Conservation (phyloP, 2,329 filamentous ascomycete species). For the Orbilia brochopaga region DNA sequence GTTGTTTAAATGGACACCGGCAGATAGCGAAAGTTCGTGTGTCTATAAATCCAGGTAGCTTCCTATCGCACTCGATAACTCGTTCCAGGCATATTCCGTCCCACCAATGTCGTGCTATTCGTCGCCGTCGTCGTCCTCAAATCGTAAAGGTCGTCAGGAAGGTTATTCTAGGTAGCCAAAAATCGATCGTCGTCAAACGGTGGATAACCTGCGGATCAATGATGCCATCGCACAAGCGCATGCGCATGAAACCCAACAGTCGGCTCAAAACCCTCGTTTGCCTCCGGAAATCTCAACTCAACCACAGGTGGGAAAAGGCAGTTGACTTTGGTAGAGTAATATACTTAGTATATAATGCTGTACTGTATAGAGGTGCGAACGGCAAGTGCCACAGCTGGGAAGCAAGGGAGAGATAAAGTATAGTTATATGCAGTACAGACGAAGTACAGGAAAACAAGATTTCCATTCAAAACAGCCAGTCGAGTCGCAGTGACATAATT, state of each 20-base stretch:
- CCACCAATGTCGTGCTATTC: not conserved
- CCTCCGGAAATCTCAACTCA: no score
- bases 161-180: not conserved
- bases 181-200: not conserved
- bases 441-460: conserved; percentile 18
- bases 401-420: conserved; percentile 6
- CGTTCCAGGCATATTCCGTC: not conserved
- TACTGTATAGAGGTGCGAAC: no score
- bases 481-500: conserved; percentile 41
- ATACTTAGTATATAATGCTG: no score
- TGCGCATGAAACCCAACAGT: not conserved
- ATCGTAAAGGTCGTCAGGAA: no score
- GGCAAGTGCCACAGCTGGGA: no score
- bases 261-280: no score
- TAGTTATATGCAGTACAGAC: no score
- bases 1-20: not conserved
- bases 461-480: conserved; percentile 3
- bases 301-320: no score
- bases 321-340: no score
- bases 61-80: not conserved
- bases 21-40: not conserved
- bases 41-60: not conserved
- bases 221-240: not conserved
- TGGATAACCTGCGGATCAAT: not conserved
- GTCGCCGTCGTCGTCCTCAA: not conserved